phyloP scores from a whole-genome alignment of 2,329 filamentous ascomycete species.

The Xylariaceae sp. region DNA sequence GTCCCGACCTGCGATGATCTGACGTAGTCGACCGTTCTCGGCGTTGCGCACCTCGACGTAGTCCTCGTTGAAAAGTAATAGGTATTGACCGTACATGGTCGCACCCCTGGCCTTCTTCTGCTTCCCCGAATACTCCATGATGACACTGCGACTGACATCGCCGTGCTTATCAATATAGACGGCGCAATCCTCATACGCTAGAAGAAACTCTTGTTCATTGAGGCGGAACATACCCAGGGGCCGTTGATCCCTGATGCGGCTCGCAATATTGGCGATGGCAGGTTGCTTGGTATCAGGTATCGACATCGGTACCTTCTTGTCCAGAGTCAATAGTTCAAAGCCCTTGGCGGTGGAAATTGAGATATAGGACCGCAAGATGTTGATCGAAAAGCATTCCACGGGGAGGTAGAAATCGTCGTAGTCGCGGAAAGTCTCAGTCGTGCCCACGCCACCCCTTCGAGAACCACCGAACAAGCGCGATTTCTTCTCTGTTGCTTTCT shows the following conservation, averaged over 20 bases:
- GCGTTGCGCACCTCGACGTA: constrained; percentile 97
- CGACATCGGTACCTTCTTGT: constrained; percentile 94
- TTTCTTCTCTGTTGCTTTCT: constrained; percentile 84
- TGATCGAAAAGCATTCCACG: constrained; percentile 89
- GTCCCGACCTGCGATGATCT: constrained; percentile 89
- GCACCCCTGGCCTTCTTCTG: constrained; percentile 72
- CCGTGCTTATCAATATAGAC: constrained; percentile 99
- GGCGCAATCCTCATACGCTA: constrained; percentile 92
- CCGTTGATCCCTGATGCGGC: constrained; percentile 74
- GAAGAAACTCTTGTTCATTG: constrained; percentile 85
- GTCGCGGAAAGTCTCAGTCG: constrained; percentile 93
- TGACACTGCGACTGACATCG: constrained; percentile 86
- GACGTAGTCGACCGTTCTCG: constrained; percentile 86
- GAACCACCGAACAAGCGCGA: constrained; percentile 62
- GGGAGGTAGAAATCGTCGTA: constrained; percentile 99
- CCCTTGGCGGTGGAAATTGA: constrained; percentile 88
- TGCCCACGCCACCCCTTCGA: constrained; percentile 53
- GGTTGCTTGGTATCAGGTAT: constrained; percentile 81
- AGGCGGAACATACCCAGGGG: constrained; percentile 96
- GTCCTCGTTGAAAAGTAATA: constrained; percentile 90
- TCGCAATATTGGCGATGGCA: constrained; percentile 79
- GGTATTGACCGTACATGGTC: constrained; percentile 85
- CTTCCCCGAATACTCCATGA: constrained; percentile 98
- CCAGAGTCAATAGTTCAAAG: constrained; percentile 91
- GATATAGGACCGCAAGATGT: constrained; percentile 91